A percentile compares a stretch with the other conserved stretches of the same genome.
Conservation (phyloP, 2,329 filamentous ascomycete genomes). For the Cladophialophora chaetospira region DNA sequence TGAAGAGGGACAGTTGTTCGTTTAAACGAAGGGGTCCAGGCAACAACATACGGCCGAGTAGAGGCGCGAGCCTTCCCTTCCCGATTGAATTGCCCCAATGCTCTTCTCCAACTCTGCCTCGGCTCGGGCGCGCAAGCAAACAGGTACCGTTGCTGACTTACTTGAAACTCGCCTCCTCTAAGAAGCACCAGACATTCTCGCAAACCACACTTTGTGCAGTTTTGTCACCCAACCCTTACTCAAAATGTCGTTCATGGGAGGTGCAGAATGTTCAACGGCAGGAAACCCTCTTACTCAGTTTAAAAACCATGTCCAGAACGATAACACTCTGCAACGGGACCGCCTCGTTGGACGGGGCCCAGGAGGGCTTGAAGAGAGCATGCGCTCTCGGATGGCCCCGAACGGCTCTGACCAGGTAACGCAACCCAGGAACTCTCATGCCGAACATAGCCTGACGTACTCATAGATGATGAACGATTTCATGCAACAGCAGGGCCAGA, state of each 20-base stretch:
- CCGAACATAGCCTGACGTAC: conserved; percentile 35
- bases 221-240: background rate
- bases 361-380: conserved; percentile 70
- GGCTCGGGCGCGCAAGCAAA: background rate
- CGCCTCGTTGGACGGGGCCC: conserved; percentile 76
- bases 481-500: conserved; percentile 71
- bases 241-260: conserved; percentile 91
- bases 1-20: too few relatives aligned
- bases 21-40: too few relatives aligned
- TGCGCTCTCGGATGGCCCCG: conserved; percentile 71
- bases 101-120: background rate
- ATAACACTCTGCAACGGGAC: conserved; percentile 91
- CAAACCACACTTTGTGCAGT: background rate
- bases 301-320: conserved; percentile 94
- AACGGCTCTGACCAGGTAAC: conserved; percentile 73
- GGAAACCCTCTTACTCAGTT: conserved; percentile 97
- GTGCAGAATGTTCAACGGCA: conserved; percentile 93
- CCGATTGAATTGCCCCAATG: background rate
- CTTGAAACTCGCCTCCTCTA: background rate
- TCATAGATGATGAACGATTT: conserved; percentile 89
- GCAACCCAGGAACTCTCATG: background rate
- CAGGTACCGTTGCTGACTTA: background rate
- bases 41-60: background rate
- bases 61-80: background rate
- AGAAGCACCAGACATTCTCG: background rate